Base-by-base conservation (phyloP, 148 eudicot genomes). In the Camellia japonica region DNA sequence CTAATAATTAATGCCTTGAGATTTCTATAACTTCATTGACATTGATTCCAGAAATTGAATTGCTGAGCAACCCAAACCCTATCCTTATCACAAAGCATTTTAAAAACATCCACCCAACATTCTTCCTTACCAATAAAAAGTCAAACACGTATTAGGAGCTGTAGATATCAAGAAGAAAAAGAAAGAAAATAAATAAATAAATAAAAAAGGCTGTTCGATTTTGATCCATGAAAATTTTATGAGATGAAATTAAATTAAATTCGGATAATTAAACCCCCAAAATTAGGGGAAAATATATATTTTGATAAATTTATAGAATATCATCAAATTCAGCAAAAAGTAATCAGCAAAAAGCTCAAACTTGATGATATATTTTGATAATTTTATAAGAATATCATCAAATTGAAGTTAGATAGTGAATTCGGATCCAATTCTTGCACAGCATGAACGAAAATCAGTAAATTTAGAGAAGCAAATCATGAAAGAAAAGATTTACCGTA, bases 81-180 rank as follows among this genome's bases (percentile, higher is more conserved):
- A 30, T 30, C 38, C 38, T 30, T 30, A 30, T 11, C 3, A 55
- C 41, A 67, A 5, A 70, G 55, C 5, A 14, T 41, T 14, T 46
- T 7, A 14, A 70, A 9, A 44, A n/a, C 9, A 44, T 42, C n/a
- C 74, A 47, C 9, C 38, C 2, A 44, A 46, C 20, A 18, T 70
- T 4, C 74, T 70, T 12, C 56, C 74, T 71, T 55, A 20, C 74
- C 74, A 47, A 49, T 9, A 51, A 71, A 5, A 71, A 9, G 74
- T 47, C 58, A 18, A 41, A 8, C 74, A 19, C 56, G 59, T 18
- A 71, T 71, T 4, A 49, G 46, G 15, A 9, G 7, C 16, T 47
- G 56, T 11, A 46, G 5, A 47, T n/a, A 71, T 71, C 55, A 16
- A 47, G 14, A 70, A 43, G 49, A 14, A 69, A 69, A 6, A 16